Conservation (phyloP, 2,329 filamentous ascomycete genomes). For the Scedosporium minutisporum region DNA sequence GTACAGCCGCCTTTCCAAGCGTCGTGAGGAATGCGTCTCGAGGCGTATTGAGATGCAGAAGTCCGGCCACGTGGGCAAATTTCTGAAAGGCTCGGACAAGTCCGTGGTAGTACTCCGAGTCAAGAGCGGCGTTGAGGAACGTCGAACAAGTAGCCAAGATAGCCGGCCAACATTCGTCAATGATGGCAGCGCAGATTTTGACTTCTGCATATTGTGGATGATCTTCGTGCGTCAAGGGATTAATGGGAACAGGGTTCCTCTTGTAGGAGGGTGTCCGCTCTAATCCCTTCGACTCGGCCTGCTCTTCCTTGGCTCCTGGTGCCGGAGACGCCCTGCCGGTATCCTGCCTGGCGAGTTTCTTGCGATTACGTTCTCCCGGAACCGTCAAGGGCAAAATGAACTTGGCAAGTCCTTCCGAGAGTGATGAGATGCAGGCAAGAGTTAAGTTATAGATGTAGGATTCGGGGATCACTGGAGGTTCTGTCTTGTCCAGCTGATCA, state of each 20-base stretch:
- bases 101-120: slow-evolving; percentile 87
- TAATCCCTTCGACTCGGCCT: slow-evolving; percentile 3
- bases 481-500: slow-evolving; percentile 87
- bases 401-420: slow-evolving; percentile 87
- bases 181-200: slow-evolving; percentile 67
- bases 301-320: slow-evolving; percentile 16
- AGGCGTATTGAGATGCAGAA: slow-evolving; percentile 74
- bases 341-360: slow-evolving; percentile 35
- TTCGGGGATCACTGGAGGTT: slow-evolving; percentile 73
- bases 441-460: slow-evolving; percentile 90
- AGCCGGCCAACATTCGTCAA: slow-evolving; percentile 92
- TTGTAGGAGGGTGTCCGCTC: slow-evolving; percentile 56
- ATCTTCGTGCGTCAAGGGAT: slow-evolving; percentile 67
- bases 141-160: slow-evolving; percentile 91
- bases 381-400: slow-evolving; percentile 89
- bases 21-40: slow-evolving; percentile 93
- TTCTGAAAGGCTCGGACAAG: slow-evolving; percentile 90
- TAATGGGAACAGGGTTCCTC: slow-evolving; percentile 69
- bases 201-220: slow-evolving; percentile 65
- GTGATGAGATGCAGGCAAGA: slow-evolving; percentile 75
- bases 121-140: slow-evolving; percentile 83
- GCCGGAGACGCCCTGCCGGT: slow-evolving; percentile 32
- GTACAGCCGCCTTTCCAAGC: slow-evolving; percentile 84
- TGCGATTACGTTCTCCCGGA: slow-evolving; percentile 55
- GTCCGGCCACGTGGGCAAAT: slow-evolving; percentile 85